Base-by-base conservation (phyloP, 345 rosid species). In the Lenwebbia sp. region DNA sequence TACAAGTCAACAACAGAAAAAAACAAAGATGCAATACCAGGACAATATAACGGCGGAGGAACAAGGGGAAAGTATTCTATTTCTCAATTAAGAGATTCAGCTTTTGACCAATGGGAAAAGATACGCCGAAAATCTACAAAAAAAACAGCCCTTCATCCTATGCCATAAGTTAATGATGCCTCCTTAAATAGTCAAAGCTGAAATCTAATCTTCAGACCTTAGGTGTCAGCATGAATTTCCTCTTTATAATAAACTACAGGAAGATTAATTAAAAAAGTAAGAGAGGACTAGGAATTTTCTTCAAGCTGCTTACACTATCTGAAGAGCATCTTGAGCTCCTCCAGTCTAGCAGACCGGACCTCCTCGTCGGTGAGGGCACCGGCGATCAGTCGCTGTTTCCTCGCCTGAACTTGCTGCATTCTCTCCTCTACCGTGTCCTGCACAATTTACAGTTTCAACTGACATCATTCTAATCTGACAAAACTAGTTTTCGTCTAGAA, bases 321-420 rank as follows among this genome's bases (percentile, higher is more conserved):
- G 78, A 93, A 94, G 33, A 95, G 90, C 95, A 93, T 91, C 83
- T 93, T 92, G 52, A 92, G 96, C 87, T 94, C 93, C 83, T 95
- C 95, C 87, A 94, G 85, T 84, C 98, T 88, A 1, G 98, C 93
- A 4, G 95, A 88, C 60, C 94, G 93, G 84, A 94, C 94, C 76
- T 93, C 94, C 87, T 95, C 93, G 56, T 90, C 94, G 1, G 95
- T 92, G 7, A 93, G 91, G 86, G 98, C 95, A 78, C 95, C 96
- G 1, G 94, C 90, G 3, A 93, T 95, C 98, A 92, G 90, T 83
- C 90, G 85, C 87, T 93, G 90, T 91, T 95, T 94, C 92, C 92
- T 91, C 41, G 92, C 95, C 89, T 93, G 95, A 90, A 95, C 95
- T 89, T 92, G 93, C 82, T 92, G 94, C 92, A 92, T 53, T 33